These are phyloP conservation scores for Penicillium sp. DNA, from an alignment of 2,329 filamentous ascomycete species.

Conservation along the genomic window DNA sequence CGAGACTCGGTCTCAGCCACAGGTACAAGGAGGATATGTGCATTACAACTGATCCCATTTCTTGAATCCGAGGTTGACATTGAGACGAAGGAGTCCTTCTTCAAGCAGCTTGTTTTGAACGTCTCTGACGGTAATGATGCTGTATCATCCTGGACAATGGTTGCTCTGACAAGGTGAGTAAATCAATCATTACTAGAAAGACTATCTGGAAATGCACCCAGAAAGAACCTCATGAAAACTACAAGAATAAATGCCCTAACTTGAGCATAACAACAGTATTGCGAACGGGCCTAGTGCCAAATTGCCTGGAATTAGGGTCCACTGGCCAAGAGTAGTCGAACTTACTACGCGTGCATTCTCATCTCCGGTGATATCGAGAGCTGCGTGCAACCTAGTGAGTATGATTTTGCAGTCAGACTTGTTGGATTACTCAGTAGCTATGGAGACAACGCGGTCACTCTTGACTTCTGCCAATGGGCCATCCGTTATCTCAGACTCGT, in stretches of 20 bases:
- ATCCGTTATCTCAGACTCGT: slow-evolving; percentile 72
- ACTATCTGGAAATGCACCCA: too few species aligned
- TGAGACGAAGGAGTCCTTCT: slow-evolving; percentile 54
- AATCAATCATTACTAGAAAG: background rate
- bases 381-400: slow-evolving; percentile 71
- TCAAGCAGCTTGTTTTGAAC: slow-evolving; percentile 58
- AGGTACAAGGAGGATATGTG: slow-evolving; percentile 44
- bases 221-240: background rate
- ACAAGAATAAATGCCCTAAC: background rate
- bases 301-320: slow-evolving; percentile 41
- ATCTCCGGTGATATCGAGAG: slow-evolving; percentile 67
- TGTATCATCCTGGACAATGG: slow-evolving; percentile 75
- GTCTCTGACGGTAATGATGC: slow-evolving; percentile 67
- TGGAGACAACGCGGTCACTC: slow-evolving; percentile 68
- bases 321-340: slow-evolving; percentile 76
- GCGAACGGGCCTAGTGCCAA: slow-evolving; percentile 34
- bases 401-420: slow-evolving; percentile 64
- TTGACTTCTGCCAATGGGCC: slow-evolving; percentile 77
- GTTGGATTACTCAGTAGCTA: slow-evolving; percentile 65
- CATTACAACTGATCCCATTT: slow-evolving; percentile 56
- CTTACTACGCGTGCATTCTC: slow-evolving; percentile 68
- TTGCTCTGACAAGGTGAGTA: slow-evolving; percentile 73
- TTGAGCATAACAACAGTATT: slow-evolving; percentile 27
- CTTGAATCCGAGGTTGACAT: slow-evolving; percentile 45
- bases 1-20: slow-evolving; percentile 37